A percentile compares a stretch with the other conserved stretches of the same genome.
These are phyloP conservation scores for Colletotrichum lentis DNA, from an alignment of 2,329 filamentous ascomycete genomes.

Conservation along the genomic window DNA sequence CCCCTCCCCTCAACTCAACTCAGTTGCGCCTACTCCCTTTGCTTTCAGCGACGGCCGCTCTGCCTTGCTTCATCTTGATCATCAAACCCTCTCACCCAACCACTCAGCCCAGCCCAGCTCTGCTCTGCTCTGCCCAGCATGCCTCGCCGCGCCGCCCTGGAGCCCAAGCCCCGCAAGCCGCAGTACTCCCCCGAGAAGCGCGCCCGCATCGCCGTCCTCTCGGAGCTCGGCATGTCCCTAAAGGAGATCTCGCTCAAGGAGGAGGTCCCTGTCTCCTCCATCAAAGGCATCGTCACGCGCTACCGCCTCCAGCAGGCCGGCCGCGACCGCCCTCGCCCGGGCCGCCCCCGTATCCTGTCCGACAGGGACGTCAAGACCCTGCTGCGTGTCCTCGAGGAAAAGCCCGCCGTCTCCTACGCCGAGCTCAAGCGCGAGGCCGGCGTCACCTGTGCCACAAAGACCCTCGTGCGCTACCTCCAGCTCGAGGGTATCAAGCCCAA, in stretches of 20 bases:
- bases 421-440: constrained; percentile 33
- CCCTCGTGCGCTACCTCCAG: constrained; percentile 35
- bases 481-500: constrained; percentile 37
- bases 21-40: neutral
- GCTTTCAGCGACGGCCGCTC: constrained; percentile 3
- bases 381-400: constrained; percentile 35
- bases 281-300: constrained; percentile 37
- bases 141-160: constrained; percentile 36
- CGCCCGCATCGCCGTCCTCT: constrained; percentile 36
- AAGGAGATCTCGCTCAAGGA: constrained; percentile 37
- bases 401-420: constrained; percentile 32
- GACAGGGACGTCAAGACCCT: constrained; percentile 36
- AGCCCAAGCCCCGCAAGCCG: constrained; percentile 36
- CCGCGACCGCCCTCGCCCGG: constrained; percentile 33
- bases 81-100: neutral
- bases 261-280: constrained; percentile 36
- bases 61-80: neutral
- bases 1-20: constrained; percentile 11
- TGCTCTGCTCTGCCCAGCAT: neutral
- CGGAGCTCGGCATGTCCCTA: constrained; percentile 37
- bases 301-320: constrained; percentile 37
- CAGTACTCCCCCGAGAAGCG: constrained; percentile 37
- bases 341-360: constrained; percentile 33
- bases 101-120: neutral
- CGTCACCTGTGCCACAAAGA: constrained; percentile 35